A percentile compares a stretch with the other conserved stretches of the same genome.
Evolutionary conservation across 108 stramenopile species (phyloP).

Genomic region (Fragilaria radians): DNA sequence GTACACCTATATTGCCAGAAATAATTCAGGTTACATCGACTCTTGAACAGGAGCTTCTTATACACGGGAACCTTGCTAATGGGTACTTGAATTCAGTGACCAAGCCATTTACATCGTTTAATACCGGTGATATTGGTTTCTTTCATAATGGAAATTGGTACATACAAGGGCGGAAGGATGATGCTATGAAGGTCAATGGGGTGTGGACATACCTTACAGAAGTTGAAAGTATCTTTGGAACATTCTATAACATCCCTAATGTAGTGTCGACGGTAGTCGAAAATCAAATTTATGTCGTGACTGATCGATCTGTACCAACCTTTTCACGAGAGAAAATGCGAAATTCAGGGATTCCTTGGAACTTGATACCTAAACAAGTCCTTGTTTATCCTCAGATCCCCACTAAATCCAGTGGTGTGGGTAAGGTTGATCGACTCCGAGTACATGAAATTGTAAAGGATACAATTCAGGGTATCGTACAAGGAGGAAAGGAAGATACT

Average conservation of each 20-base stretch:
- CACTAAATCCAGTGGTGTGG: constrained; percentile 14
- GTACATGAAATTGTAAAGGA: constrained; percentile 9
- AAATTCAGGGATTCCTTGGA: constrained; percentile 25
- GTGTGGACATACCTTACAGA: constrained; percentile 27
- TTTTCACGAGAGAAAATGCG: constrained; percentile 32
- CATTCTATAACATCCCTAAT: not conserved
- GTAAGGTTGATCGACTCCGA: constrained; percentile 19
- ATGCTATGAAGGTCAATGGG: constrained; percentile 32
- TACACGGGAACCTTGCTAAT: constrained; percentile 8
- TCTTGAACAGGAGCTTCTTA: not conserved
- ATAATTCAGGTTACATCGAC: not conserved
- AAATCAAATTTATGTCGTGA: constrained; percentile 16
- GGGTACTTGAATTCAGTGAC: constrained; percentile 13
- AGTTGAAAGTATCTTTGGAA: constrained; percentile 24
- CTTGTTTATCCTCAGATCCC: constrained; percentile 11
- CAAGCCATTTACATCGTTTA: constrained; percentile 14
- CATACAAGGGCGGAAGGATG: constrained; percentile 27
- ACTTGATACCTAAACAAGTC: constrained; percentile 23
- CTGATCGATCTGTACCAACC: not conserved
- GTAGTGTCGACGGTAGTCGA: constrained; percentile 11
- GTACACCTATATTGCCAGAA: constrained; percentile 19
- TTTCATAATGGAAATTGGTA: constrained; percentile 22
- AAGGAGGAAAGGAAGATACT: not conserved
- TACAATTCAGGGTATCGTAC: not conserved
- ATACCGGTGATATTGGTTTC: constrained; percentile 38